phyloP scores from a whole-genome alignment of 139 green algal species.

The Chlamydomonas incerta region DNA sequence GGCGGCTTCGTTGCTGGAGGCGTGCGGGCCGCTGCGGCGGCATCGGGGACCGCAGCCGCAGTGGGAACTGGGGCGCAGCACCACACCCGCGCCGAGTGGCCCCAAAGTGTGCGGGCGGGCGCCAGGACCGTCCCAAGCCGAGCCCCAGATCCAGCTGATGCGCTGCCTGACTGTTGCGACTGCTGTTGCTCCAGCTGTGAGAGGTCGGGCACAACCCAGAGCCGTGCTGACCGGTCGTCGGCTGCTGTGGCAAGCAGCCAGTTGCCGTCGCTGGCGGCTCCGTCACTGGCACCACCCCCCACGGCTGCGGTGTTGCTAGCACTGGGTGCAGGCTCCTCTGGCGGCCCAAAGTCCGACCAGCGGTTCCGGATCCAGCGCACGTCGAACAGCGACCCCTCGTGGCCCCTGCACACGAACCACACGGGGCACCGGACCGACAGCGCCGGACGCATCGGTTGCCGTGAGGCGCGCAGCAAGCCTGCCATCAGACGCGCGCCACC shows the following conservation, averaged over 20 bases:
- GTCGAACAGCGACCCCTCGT: slow-evolving; percentile 44
- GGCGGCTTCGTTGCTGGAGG: neutral
- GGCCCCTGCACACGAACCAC: slow-evolving; percentile 3
- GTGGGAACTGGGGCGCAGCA: no score
- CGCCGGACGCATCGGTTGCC: neutral
- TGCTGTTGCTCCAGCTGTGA: no score
- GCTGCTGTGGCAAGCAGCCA: slow-evolving; percentile 28
- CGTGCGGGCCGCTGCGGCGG: neutral
- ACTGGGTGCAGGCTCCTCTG: no score
- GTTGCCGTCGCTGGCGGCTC: no score
- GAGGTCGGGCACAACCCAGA: slow-evolving; percentile 32
- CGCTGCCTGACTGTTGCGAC: no score
- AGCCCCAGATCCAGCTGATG: neutral
- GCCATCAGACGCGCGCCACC: no score
- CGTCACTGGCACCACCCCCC: no score
- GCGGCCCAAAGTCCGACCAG: no score
- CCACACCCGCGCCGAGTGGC: slow-evolving; percentile 39
- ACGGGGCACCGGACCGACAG: neutral
- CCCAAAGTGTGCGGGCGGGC: slow-evolving; percentile 34
- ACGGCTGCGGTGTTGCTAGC: no score
- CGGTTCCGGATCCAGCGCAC: slow-evolving; percentile 4
- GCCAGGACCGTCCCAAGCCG: neutral
- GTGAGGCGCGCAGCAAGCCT: no score
- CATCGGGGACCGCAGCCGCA: neutral
- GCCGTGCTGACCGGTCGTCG: slow-evolving; percentile 37